Evolutionary conservation across 257 asterid genomes (phyloP).

Genomic region (Prunella vulgaris): DNA sequence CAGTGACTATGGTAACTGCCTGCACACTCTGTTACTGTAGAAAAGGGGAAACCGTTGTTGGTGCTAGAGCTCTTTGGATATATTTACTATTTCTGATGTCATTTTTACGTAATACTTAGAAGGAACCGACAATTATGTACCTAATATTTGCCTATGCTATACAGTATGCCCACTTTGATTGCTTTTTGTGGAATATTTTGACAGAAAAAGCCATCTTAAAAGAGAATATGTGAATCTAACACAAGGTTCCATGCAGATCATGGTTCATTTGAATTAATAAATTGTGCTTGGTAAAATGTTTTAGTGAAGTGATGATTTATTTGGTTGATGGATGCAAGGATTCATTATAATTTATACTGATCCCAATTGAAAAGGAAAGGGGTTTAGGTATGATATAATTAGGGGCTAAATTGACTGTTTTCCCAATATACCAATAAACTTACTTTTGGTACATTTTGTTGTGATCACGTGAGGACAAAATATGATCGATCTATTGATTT

Average conservation of each 20-base stretch:
- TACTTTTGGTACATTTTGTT: conserved; percentile 11
- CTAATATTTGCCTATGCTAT: not conserved
- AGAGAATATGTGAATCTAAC: not conserved
- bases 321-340: not conserved
- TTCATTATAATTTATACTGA: not conserved
- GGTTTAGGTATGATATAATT: too few species aligned
- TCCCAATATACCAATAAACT: not conserved
- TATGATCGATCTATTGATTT: conserved; percentile 26
- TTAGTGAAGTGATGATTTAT: not conserved
- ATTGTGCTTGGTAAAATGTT: not conserved
- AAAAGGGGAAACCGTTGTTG: not conserved
- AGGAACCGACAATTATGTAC: not conserved
- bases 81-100: not conserved
- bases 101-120: not conserved
- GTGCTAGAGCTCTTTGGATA: not conserved
- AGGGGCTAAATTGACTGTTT: too few species aligned
- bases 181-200: not conserved
- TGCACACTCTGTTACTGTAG: conserved; percentile 12
- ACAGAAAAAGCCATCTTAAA: not conserved
- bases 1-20: conserved; percentile 84
- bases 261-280: not conserved
- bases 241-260: not conserved
- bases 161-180: not conserved
- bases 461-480: conserved; percentile 3
- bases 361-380: too few species aligned